Percentiles rank a stretch among this genome's conserved stretches.
phyloP scores from a whole-genome alignment of 805 yeast genomes.

The Spathaspora gorwiae region DNA sequence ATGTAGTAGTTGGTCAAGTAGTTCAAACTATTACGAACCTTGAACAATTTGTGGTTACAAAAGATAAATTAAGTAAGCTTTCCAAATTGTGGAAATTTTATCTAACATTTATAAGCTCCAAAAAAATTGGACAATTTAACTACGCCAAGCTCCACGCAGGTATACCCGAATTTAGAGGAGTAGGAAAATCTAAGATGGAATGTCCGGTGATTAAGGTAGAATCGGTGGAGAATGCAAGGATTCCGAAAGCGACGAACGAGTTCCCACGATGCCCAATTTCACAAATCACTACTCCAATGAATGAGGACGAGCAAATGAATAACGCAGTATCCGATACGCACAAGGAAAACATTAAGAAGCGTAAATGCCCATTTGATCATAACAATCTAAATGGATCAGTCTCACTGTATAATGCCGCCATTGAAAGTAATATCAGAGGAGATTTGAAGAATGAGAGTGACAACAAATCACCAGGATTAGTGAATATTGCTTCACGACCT shows the following conservation, averaged over 20 bases:
- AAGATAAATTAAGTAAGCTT: conserved; percentile 14
- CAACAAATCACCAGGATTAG: too few species aligned
- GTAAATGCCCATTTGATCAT: conserved; percentile 34
- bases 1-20: neutral
- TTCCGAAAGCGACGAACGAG: conserved; percentile 3
- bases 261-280: conserved; percentile 21
- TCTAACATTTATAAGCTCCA: conserved; percentile 29
- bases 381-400: neutral
- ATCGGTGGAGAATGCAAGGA: neutral
- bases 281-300: conserved; percentile 19
- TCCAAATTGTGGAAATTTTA: conserved; percentile 38
- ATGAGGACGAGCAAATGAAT: conserved; percentile 4
- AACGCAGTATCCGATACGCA: neutral
- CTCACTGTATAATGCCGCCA: conserved; percentile 3
- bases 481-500: too few species aligned
- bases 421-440: conserved; percentile 18
- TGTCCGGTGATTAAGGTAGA: neutral
- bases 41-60: conserved; percentile 10
- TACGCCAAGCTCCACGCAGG: conserved; percentile 30
- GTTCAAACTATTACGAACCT: neutral
- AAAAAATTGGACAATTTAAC: conserved; percentile 21
- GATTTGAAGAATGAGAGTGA: neutral
- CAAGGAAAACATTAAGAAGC: conserved; percentile 7
- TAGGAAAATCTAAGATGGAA: neutral
- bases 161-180: conserved; percentile 21